These are phyloP conservation scores for Pseudoturritis turrita DNA, from an alignment of 345 rosid species.

Conservation along the genomic window DNA sequence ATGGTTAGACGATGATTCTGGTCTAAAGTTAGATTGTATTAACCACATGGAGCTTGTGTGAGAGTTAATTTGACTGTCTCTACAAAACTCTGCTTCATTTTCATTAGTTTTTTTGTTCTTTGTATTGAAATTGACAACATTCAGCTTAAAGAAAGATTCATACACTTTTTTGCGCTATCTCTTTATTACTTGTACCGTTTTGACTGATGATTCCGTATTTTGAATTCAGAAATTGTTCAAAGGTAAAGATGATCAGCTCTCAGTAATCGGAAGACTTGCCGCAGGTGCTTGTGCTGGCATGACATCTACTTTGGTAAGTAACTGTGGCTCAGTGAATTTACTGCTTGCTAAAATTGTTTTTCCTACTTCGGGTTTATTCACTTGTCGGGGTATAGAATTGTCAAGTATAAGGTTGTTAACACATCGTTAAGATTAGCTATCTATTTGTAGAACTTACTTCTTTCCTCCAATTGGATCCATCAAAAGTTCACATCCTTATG, in stretches of 20 bases:
- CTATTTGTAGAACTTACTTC: background rate
- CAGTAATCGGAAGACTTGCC: constrained; percentile 85
- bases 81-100: background rate
- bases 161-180: background rate
- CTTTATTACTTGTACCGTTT: background rate
- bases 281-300: constrained; percentile 99
- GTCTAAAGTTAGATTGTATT: background rate
- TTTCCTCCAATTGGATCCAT: background rate
- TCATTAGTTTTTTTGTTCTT: background rate
- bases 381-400: background rate
- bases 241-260: constrained; percentile 73
- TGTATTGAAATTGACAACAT: background rate
- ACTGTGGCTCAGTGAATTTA: background rate
- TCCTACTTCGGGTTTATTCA: background rate
- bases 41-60: background rate
- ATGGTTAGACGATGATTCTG: background rate
- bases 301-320: constrained; percentile 94
- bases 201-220: constrained; percentile 20
- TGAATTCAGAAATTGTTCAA: constrained; percentile 68
- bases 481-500: background rate
- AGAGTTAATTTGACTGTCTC: background rate
- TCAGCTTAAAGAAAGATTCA: background rate
- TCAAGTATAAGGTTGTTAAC: background rate
- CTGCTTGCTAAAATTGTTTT: background rate
- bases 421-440: background rate